Base-by-base conservation (phyloP, 2,329 filamentous ascomycete genomes). In the Trichoderma sp. region DNA sequence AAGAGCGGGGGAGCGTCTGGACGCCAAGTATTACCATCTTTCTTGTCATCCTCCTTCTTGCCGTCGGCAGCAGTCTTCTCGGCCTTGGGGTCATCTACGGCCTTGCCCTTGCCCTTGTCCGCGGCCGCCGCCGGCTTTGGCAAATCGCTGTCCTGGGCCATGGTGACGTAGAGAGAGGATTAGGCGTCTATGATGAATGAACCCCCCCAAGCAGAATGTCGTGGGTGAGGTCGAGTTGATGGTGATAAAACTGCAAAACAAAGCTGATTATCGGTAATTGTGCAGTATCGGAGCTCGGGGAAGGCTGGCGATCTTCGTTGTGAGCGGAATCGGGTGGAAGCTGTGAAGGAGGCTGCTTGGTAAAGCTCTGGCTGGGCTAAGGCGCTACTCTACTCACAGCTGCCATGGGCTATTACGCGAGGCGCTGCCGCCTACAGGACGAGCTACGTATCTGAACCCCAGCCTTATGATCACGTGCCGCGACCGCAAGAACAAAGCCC, bases 81-180 rank as follows among this genome's bases (percentile, higher is more conserved):
- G 76, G 92, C 88, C 77, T 89, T 89, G 71, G 87, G 84, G 76
- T 88, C 87, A 70, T 93, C 90, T 72, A 90, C 86, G 72, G 91
- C 93, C 86, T 98, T 99, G 79, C 89, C 95, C 87, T 99, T 99
- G 83, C 94, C 94, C 88, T 98, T 98, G 83, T 97, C 93, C 31
- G 53, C 31, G 19, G 64, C 64, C 64, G 64, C 55, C 80, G 89
- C 87, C 80, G 91, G 85, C 82, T 92, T 92, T 81, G 92, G 87
- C 86, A 91, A 88, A 83, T 97, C 92, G 84, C 91, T 93, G 83
- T 96, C 93, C 86, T 97, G 92, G 84, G 94, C 94, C 96, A 98
- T 97, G 83, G 82, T 86, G 81, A 79, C 75, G 78, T 77, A 74
- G 76, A 75, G 76, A 75, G 69, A 72, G 73, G 69, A 72, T 73